Evolutionary conservation across 148 eudicot species (phyloP).

Genomic region (Oxyria digyna): DNA sequence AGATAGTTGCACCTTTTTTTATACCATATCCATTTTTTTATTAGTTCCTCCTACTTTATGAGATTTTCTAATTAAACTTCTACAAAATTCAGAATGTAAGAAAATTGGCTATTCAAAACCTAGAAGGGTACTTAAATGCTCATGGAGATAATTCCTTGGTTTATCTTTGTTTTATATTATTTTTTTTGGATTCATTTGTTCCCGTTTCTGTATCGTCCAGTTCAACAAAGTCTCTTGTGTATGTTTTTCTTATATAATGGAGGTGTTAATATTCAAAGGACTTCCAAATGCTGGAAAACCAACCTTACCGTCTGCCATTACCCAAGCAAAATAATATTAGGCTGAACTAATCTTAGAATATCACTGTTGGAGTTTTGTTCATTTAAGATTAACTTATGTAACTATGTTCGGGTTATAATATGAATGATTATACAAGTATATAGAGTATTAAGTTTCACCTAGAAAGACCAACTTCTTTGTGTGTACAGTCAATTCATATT

Average conservation of each 20-base stretch:
- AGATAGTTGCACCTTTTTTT: not conserved
- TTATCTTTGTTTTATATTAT: not conserved
- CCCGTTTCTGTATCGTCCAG: not conserved
- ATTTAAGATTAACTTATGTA: no score
- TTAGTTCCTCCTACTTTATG: not conserved
- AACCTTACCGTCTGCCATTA: constrained; percentile 73
- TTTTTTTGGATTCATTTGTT: not conserved
- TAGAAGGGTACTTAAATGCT: not conserved
- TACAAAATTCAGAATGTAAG: not conserved
- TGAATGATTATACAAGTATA: no score
- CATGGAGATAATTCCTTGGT: not conserved
- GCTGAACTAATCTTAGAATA: no score
- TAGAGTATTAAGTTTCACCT: no score
- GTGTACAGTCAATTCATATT: no score
- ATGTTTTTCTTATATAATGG: not conserved
- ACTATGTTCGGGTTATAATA: no score
- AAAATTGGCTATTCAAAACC: not conserved
- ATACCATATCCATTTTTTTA: not conserved
- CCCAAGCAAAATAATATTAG: constrained; percentile 87
- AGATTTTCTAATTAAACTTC: not conserved
- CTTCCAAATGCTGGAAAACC: constrained; percentile 99
- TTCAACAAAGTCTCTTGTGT: not conserved
- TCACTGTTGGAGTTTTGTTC: no score
- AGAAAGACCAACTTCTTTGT: no score
- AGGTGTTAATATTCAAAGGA: constrained; percentile 32